These are phyloP conservation scores for Salix koriyanagi DNA, from an alignment of 345 rosid species.

Conservation along the genomic window DNA sequence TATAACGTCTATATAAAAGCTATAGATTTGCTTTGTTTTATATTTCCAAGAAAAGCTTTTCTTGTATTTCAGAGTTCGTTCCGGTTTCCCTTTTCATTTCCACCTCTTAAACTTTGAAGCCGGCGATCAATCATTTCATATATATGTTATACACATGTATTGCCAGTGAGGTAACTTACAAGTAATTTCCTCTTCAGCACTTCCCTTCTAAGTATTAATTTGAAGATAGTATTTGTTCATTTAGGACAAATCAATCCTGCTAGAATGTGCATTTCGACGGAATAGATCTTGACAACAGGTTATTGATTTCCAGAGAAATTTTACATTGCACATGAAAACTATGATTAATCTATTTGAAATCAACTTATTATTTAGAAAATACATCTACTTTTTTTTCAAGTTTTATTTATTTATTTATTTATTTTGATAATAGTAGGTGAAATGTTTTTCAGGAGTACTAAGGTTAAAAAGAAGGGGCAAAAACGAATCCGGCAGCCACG, in stretches of 20 bases:
- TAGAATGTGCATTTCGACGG: not conserved
- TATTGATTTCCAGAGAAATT: not conserved
- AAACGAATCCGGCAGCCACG: slow-evolving; percentile 81
- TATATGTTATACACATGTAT: not conserved
- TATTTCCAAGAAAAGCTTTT: no score
- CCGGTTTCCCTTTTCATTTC: not conserved
- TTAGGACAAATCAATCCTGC: not conserved
- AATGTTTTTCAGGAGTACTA: slow-evolving; percentile 49
- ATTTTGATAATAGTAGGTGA: slow-evolving; percentile 28
- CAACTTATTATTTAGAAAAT: not conserved
- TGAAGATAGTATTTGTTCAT: not conserved
- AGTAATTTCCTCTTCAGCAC: no score
- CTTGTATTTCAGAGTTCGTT: not conserved
- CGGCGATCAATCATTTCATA: not conserved
- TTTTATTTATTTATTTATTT: not conserved
- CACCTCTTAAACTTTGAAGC: not conserved
- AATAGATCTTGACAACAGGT: not conserved
- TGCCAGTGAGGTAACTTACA: not conserved
- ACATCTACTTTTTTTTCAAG: not conserved
- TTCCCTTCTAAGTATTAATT: not conserved
- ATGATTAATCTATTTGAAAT: not conserved
- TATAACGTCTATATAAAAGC: no score
- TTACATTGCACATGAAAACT: not conserved
- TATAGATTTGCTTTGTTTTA: no score
- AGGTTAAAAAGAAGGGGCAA: slow-evolving; percentile 70